Percentiles rank a stretch among this genome's conserved stretches.
Evolutionary conservation across 345 rosid species (phyloP).

Genomic region (Angophora floribunda): DNA sequence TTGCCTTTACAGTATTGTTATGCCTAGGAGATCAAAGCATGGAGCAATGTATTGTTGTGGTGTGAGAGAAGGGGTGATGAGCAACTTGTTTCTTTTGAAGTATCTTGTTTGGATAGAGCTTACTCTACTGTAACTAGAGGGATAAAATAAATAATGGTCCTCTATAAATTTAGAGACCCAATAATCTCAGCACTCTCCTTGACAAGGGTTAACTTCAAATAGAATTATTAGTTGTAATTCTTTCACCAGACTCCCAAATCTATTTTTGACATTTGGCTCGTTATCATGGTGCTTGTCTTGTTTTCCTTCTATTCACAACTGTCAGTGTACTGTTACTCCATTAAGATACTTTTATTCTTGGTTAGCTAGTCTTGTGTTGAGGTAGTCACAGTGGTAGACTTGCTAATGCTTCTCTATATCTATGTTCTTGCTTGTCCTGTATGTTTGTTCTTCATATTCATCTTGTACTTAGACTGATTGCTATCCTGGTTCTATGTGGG

Average conservation of each 20-base stretch:
- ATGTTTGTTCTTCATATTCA: not conserved
- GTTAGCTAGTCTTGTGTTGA: not conserved
- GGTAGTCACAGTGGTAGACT: not conserved
- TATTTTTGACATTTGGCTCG: not conserved
- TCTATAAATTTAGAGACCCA: not conserved
- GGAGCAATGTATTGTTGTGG: not conserved
- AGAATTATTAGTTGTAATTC: not conserved
- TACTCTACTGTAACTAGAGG: not conserved
- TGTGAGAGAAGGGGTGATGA: not conserved
- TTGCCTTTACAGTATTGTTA: not conserved
- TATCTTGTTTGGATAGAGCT: not conserved
- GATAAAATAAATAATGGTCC: not conserved
- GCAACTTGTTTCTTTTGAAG: not conserved
- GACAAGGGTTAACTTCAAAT: not conserved
- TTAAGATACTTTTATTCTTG: not conserved
- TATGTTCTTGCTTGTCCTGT: not conserved
- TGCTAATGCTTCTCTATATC: not conserved
- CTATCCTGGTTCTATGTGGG: constrained; percentile 10
- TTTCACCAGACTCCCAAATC: not conserved
- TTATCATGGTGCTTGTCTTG: not conserved
- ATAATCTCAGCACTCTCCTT: not conserved
- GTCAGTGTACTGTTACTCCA: not conserved
- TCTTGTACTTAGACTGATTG: constrained; percentile 3
- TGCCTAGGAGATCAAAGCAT: not conserved
- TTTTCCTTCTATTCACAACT: not conserved